These are phyloP conservation scores for Globisporangium apiculatum DNA, from an alignment of 352 stramenopile species.

Conservation along the genomic window DNA sequence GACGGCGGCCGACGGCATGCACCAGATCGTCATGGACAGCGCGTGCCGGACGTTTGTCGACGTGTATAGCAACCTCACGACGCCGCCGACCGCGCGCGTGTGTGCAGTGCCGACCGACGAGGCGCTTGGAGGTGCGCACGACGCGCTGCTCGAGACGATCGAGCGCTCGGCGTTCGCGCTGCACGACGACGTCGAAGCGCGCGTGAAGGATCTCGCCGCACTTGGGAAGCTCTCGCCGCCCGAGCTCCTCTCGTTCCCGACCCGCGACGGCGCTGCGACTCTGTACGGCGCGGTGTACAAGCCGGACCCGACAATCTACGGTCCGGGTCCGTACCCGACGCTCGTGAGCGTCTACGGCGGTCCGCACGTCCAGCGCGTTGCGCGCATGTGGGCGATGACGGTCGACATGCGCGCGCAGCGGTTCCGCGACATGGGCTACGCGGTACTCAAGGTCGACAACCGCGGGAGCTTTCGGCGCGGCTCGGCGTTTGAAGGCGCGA, in stretches of 20 bases:
- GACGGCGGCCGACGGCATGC: constrained; percentile 79
- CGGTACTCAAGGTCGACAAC: constrained; percentile 96
- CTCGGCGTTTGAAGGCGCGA: constrained; percentile 90
- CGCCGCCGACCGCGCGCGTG: constrained; percentile 51
- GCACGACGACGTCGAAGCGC: constrained; percentile 53
- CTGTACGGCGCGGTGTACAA: constrained; percentile 92
- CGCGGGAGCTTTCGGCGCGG: constrained; percentile 90
- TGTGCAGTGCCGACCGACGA: constrained; percentile 42
- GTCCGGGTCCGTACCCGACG: constrained; percentile 90
- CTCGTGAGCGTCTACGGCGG: constrained; percentile 96
- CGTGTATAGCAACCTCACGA: constrained; percentile 74
- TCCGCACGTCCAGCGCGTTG: constrained; percentile 94
- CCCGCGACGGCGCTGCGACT: constrained; percentile 74
- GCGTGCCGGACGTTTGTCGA: constrained; percentile 75
- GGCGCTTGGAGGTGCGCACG: constrained; percentile 22
- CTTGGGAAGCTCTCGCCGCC: constrained; percentile 50
- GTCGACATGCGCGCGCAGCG: constrained; percentile 92
- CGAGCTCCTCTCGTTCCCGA: constrained; percentile 72
- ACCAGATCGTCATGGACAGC: constrained; percentile 89
- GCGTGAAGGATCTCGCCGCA: constrained; percentile 38
- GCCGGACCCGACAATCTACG: constrained; percentile 80
- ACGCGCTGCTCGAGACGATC: constrained; percentile 31
- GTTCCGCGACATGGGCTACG: constrained; percentile 91
- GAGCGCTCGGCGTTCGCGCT: constrained; percentile 37
- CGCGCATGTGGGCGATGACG: constrained; percentile 87